Evolutionary conservation across 2,329 filamentous ascomycete genomes (phyloP).

Genomic region (Sporothrix euskadiensis): DNA sequence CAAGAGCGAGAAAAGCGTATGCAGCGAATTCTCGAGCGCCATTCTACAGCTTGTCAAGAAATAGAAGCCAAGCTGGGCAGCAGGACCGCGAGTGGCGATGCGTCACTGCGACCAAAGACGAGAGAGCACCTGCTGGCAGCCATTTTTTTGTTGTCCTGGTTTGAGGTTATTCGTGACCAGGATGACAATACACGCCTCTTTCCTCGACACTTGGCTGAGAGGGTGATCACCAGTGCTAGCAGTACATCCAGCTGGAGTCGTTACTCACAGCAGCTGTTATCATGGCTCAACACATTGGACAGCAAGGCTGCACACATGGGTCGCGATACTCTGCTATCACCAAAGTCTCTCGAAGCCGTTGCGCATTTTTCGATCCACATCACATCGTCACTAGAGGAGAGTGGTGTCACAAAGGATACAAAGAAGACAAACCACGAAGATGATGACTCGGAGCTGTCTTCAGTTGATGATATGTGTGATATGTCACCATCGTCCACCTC

Average conservation of each 20-base stretch:
- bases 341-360: not conserved
- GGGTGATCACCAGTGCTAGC: not conserved
- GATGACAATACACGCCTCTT: not conserved
- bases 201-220: not conserved
- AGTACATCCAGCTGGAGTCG: not conserved
- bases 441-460: not conserved
- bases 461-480: not conserved
- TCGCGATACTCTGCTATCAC: not conserved
- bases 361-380: not conserved
- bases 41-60: not conserved
- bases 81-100: not conserved
- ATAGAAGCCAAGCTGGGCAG: not conserved
- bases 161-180: not conserved
- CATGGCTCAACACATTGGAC: not conserved
- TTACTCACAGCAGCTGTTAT: not conserved
- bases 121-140: not conserved
- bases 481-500: not conserved
- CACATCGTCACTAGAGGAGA: not conserved
- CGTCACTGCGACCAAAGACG: not conserved
- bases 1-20: not conserved
- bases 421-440: not conserved
- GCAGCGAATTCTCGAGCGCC: not conserved
- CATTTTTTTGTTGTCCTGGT: not conserved
- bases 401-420: not conserved
- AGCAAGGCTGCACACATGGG: not conserved